Base-by-base conservation (phyloP, 2,329 filamentous ascomycete genomes). In the Aspergillus uvarum region DNA sequence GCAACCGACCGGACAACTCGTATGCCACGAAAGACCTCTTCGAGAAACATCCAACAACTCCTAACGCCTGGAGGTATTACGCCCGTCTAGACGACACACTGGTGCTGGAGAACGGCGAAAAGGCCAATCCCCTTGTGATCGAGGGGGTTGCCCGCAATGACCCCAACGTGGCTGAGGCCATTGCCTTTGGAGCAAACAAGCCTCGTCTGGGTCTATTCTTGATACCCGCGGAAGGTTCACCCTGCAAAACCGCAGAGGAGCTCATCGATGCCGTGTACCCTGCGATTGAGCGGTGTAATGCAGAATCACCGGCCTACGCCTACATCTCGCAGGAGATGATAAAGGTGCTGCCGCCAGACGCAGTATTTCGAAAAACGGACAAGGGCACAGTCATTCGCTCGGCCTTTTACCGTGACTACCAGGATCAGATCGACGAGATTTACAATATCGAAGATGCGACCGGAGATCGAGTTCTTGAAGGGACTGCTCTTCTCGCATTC, bases 181-280 rank as follows among this genome's bases (percentile, higher is more conserved):
- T 87, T 3, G 80, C 87, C 1, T 86, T 87, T 61, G 86, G 86
- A 0, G 78, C 81, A 2, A 83, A 81, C 11, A 79, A 77, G 50
- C 75, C 80, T 1, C 76, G 82, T n/a, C 81, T 83, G 0, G 85
- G 85, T 1, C 64, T 86, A 7, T 64, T 88, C n/a, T 72, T 88
- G 16, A 74, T 87, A 24, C 79, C 81, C 21, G 76, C 79, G 14
- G 78, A 51, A 2, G 24, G 80, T 12, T 71, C 73, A 4, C 77
- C 77, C 0, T 67, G 68, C 0, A 70, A 83, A 54, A 67, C 76
- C 0, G 74, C 81, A 2, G 70, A 78, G 0, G 77, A 85, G 11
- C 76, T 82, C n/a, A 67, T 87, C 0, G 72, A 82, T 1, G 63
- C 69, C 0, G 76, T 87, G 0, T 81, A 78, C 75, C 80, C 82